phyloP scores from a whole-genome alignment of 441 rosid genomes.

The Pelargonium citronellum region DNA sequence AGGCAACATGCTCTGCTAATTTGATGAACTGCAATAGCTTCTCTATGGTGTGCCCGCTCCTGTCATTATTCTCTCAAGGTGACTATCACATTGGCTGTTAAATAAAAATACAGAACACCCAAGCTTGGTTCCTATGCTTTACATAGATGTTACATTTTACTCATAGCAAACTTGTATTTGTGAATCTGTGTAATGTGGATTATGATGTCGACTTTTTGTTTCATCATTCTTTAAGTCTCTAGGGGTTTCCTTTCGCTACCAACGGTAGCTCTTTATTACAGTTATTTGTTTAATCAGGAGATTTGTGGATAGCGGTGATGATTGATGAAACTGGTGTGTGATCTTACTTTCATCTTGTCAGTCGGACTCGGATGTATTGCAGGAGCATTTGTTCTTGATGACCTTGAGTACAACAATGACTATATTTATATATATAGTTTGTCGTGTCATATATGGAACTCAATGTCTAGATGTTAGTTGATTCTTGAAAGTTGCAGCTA shows the following conservation, averaged over 20 bases:
- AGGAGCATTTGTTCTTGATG: neutral
- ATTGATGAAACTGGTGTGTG: neutral
- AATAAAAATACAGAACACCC: slow-evolving; percentile 23
- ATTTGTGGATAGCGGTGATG: slow-evolving; percentile 5
- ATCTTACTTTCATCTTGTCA: neutral
- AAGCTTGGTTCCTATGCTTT: slow-evolving; percentile 34
- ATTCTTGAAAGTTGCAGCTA: too few species aligned
- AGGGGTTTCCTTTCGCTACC: slow-evolving; percentile 2
- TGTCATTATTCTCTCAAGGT: slow-evolving; percentile 30
- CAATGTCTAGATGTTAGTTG: too few species aligned
- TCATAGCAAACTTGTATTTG: slow-evolving; percentile 35
- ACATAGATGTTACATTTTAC: slow-evolving; percentile 37
- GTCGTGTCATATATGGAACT: neutral
- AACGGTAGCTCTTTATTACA: neutral
- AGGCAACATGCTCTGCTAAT: slow-evolving; percentile 24
- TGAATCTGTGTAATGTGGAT: slow-evolving; percentile 30
- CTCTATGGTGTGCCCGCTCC: slow-evolving; percentile 24
- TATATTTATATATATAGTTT: neutral
- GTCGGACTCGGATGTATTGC: neutral
- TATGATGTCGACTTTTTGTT: neutral
- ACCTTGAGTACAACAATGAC: neutral
- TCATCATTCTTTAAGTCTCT: neutral
- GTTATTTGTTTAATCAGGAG: slow-evolving; percentile 3
- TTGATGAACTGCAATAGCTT: slow-evolving; percentile 27
- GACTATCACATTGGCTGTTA: slow-evolving; percentile 36